phyloP scores from a whole-genome alignment of 1,284 basidiomycete species.

The Tremellales sp. region DNA sequence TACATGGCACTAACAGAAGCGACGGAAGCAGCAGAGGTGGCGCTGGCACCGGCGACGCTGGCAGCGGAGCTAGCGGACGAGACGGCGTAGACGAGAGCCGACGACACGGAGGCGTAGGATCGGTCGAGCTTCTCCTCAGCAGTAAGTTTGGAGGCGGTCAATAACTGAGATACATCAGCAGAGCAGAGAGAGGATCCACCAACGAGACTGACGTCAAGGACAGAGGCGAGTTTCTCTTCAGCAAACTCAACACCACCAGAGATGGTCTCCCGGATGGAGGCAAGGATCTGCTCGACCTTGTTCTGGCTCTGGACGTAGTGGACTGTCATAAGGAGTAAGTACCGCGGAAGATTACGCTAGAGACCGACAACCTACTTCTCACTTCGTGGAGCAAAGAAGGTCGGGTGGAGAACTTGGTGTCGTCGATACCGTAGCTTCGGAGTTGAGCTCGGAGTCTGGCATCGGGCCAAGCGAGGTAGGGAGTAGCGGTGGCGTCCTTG shows the following conservation, averaged over 20 bases:
- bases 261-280: constrained; percentile 60
- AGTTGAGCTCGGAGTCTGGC: constrained; percentile 79
- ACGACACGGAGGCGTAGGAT: constrained; percentile 41
- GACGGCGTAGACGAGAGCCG: constrained; percentile 29
- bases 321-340: constrained; percentile 38
- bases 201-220: constrained; percentile 33
- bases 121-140: constrained; percentile 47
- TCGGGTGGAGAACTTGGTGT: constrained; percentile 60
- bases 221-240: constrained; percentile 59
- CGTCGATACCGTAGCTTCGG: constrained; percentile 65
- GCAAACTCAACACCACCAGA: constrained; percentile 61
- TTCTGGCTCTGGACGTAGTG: constrained; percentile 65
- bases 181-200: constrained; percentile 33
- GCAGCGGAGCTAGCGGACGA: constrained; percentile 34
- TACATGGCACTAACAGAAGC: constrained; percentile 32
- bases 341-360: not conserved
- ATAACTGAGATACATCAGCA: constrained; percentile 22
- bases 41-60: constrained; percentile 28
- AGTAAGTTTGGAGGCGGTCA: constrained; percentile 41
- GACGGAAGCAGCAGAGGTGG: constrained; percentile 35
- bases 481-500: constrained; percentile 51
- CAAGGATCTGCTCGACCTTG: constrained; percentile 58
- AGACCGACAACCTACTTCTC: constrained; percentile 51
- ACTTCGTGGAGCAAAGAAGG: constrained; percentile 68
- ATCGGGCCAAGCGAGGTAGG: constrained; percentile 83